Conservation (phyloP, 73 alveolate genomes). For the Paramecium sexaurelia region DNA sequence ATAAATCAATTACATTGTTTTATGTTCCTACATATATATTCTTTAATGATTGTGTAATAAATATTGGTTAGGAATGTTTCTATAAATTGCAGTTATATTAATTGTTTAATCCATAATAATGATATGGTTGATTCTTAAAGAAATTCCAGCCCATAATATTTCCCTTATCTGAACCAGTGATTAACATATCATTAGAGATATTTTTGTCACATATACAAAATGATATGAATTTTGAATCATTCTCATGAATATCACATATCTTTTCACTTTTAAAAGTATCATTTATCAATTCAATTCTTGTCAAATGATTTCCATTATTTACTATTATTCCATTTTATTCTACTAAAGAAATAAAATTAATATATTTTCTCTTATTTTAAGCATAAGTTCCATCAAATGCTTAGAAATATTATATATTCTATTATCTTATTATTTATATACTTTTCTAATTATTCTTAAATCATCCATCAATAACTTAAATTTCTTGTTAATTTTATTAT, state of each 20-base stretch:
- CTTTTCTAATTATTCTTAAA: constrained; percentile 25
- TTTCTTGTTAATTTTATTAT: neutral
- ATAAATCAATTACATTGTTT: neutral
- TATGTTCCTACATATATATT: constrained; percentile 34
- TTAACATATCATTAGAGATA: neutral
- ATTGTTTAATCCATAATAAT: constrained; percentile 29
- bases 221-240: neutral
- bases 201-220: neutral
- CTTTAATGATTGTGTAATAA: neutral
- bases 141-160: constrained; percentile 28
- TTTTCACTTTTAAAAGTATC: neutral
- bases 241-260: constrained; percentile 13
- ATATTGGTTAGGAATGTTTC: neutral
- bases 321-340: constrained; percentile 5
- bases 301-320: constrained; percentile 7
- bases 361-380: neutral
- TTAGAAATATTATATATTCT: constrained; percentile 33
- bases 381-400: constrained; percentile 28
- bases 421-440: neutral
- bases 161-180: constrained; percentile 13
- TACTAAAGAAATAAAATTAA: neutral
- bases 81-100: neutral
- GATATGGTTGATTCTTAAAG: neutral
- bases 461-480: neutral
- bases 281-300: neutral